Evolutionary conservation across 2,329 filamentous ascomycete species (phyloP).

Genomic region (Aspergillus sergii): DNA sequence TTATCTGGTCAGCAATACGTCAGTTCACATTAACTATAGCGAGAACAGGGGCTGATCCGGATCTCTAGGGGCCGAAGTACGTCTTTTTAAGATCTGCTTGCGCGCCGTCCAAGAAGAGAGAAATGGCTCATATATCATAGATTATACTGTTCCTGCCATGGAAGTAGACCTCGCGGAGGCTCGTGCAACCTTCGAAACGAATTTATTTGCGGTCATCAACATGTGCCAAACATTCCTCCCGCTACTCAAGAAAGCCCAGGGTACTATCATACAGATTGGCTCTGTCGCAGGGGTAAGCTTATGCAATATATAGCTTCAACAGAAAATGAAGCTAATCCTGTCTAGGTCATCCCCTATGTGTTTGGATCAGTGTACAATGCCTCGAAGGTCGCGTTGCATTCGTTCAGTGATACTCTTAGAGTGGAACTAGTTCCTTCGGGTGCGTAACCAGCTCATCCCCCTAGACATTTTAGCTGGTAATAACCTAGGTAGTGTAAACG

Average conservation of each 20-base stretch:
- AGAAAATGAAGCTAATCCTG: background rate
- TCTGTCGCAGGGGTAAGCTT: slow-evolving; percentile 42
- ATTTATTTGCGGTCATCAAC: slow-evolving; percentile 60
- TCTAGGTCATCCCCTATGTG: slow-evolving; percentile 46
- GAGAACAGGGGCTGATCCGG: slow-evolving; percentile 13
- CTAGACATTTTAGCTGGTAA: background rate
- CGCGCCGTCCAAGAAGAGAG: background rate
- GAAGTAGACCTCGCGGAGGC: slow-evolving; percentile 56
- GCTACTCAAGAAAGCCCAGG: slow-evolving; percentile 51
- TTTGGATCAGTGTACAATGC: slow-evolving; percentile 58
- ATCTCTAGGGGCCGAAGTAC: slow-evolving; percentile 33
- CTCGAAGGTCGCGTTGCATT: slow-evolving; percentile 62
- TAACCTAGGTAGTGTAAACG: slow-evolving; percentile 45
- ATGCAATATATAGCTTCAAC: background rate
- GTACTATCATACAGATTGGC: slow-evolving; percentile 50
- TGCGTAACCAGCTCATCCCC: slow-evolving; percentile 22
- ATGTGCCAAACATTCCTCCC: slow-evolving; percentile 61
- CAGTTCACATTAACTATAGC: slow-evolving; percentile 18
- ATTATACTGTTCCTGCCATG: slow-evolving; percentile 61
- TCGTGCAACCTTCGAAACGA: slow-evolving; percentile 53
- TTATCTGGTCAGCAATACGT: slow-evolving; percentile 62
- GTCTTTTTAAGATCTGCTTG: slow-evolving; percentile 10
- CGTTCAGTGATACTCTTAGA: slow-evolving; percentile 60
- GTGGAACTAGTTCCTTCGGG: slow-evolving; percentile 57
- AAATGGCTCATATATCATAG: slow-evolving; percentile 25